Evolutionary conservation across 2,329 filamentous ascomycete genomes (phyloP).

Genomic region (Plenodomus tracheiphilus): DNA sequence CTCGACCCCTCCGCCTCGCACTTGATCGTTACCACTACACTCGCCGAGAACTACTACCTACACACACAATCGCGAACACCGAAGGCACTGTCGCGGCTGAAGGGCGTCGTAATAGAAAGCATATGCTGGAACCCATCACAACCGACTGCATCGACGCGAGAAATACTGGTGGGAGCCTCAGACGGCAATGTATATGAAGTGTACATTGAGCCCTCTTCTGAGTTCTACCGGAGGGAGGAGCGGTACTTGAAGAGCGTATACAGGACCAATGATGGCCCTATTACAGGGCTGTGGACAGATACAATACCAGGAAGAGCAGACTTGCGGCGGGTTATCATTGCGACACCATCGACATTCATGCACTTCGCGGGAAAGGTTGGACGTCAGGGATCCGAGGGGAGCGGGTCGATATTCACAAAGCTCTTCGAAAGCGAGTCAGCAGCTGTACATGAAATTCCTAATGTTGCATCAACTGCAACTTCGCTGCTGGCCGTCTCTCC

Average conservation of each 20-base stretch:
- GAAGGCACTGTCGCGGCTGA: slow-evolving; percentile 77
- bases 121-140: slow-evolving; percentile 93
- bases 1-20: slow-evolving; percentile 96
- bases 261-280: slow-evolving; percentile 77
- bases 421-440: slow-evolving; percentile 88
- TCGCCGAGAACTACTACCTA: slow-evolving; percentile 96
- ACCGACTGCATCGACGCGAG: slow-evolving; percentile 89
- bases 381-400: slow-evolving; percentile 73
- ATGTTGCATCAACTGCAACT: slow-evolving; percentile 60
- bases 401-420: slow-evolving; percentile 80
- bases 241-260: slow-evolving; percentile 85
- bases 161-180: slow-evolving; percentile 88
- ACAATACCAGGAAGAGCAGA: slow-evolving; percentile 69
- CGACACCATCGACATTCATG: slow-evolving; percentile 75
- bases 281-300: slow-evolving; percentile 87
- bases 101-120: slow-evolving; percentile 84
- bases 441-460: slow-evolving; percentile 71
- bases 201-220: slow-evolving; percentile 90
- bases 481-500: slow-evolving; percentile 78
- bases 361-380: slow-evolving; percentile 81
- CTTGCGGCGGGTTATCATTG: slow-evolving; percentile 74
- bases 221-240: slow-evolving; percentile 95
- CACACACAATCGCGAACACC: slow-evolving; percentile 92
- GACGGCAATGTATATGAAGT: slow-evolving; percentile 95
- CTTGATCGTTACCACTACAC: slow-evolving; percentile 84